These are phyloP conservation scores for Aspergillus melleus DNA, from an alignment of 2,329 filamentous ascomycete genomes.

Conservation along the genomic window DNA sequence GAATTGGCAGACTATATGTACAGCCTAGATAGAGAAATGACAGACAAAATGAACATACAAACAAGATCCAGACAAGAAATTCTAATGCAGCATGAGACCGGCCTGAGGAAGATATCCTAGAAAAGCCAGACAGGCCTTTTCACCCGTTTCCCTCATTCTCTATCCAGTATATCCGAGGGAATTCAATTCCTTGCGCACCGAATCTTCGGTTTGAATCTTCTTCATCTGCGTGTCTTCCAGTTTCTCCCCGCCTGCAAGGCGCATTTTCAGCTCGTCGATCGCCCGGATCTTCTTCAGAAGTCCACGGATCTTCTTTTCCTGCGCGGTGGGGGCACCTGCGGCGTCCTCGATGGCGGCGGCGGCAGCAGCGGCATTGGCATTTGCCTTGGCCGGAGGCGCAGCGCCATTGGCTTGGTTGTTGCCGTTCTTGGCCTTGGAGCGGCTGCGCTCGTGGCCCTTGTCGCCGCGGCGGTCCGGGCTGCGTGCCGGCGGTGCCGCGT, in stretches of 20 bases:
- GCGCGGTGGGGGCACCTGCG: conserved; percentile 56
- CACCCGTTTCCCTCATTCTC: neutral
- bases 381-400: conserved; percentile 33
- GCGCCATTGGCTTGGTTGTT: conserved; percentile 21
- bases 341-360: conserved; percentile 43
- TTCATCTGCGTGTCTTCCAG: conserved; percentile 97
- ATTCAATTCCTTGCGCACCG: conserved; percentile 80
- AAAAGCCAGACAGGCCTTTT: neutral
- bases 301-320: conserved; percentile 91
- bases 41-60: neutral
- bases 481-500: conserved; percentile 48
- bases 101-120: neutral
- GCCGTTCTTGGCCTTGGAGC: conserved; percentile 43
- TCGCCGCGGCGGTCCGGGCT: conserved; percentile 66
- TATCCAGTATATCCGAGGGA: conserved; percentile 53
- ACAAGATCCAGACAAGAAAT: neutral
- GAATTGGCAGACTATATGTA: conserved; percentile 4
- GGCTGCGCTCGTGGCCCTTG: conserved; percentile 56
- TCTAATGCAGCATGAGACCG: neutral
- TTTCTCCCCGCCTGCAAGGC: conserved; percentile 90
- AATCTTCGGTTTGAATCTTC: conserved; percentile 89
- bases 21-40: neutral
- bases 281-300: conserved; percentile 96
- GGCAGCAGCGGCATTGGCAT: conserved; percentile 42
- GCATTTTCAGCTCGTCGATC: conserved; percentile 98